Base-by-base conservation (phyloP, 148 eudicot species). In the Beta vulgaris region DNA sequence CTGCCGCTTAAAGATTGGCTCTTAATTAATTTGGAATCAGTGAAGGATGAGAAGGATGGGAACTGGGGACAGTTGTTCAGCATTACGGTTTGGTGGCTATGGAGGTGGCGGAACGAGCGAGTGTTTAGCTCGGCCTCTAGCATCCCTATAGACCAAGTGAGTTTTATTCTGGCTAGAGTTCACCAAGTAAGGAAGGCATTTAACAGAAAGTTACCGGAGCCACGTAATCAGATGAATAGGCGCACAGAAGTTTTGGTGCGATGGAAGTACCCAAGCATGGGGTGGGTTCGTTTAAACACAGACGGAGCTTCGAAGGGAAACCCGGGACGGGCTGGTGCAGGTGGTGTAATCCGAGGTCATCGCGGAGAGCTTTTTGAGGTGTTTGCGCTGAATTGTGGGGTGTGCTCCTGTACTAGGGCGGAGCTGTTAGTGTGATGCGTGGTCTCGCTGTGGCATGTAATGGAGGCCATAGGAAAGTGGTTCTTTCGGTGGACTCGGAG, bases 161-260 rank as follows among this genome's bases (percentile, higher is more conserved):
- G 26, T 1, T 53, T 53, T n/a, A 53, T n/a, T 53, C 1, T 53
- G 26, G 25, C 26, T 53, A 4, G 3, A 1, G 4, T 21, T 1
- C 26, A 9, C 0, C 3, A 18, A 0, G n/a, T 53, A 0, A 21
- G 7, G 0, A 19, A 26, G 7, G 57, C 25, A 1, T 6, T 19
- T 0, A 19, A 21, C 1, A 4, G 4, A 4, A 19, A 21, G 1
- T 2, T 4, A n/a, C 0, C 1, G 3, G n/a, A n/a, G n/a, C n/a
- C n/a, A n/a, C n/a, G n/a, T n/a, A n/a, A n/a, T n/a, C n/a, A n/a
- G n/a, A n/a, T n/a, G n/a, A n/a, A n/a, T n/a, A n/a, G n/a, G n/a
- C n/a, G n/a, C n/a, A n/a, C n/a, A n/a, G n/a, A n/a, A n/a, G n/a
- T n/a, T n/a, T 53, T 53, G 5, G 19, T 63, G 19, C 3, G 46